Evolutionary conservation across 2,329 filamentous ascomycete species (phyloP), one percentile per base, ranked within the genome.

Genomic region (Golovinomyces cichoracearum): DNA sequence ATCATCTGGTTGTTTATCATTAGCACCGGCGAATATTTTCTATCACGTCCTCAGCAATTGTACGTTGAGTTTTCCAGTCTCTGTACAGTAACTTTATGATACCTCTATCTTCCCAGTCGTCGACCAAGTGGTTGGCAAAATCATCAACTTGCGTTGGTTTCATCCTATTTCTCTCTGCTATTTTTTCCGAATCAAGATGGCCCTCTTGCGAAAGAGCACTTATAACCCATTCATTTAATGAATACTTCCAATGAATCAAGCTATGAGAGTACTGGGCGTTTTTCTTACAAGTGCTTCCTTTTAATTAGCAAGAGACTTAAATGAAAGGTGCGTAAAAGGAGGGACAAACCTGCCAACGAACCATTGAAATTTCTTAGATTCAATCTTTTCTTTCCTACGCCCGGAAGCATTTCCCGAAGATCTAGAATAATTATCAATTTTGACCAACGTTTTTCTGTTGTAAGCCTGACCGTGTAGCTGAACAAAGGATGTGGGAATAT

Each of bases 191-290:
- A 0, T 64, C 65, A 53, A 79, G 66, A 53, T 78, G 69, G 0
- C 74, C 75, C 50, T 76, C 67, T 1, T 61, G 61, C 22, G 68
- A 62, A 0, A 90, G 71, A 48, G 72, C 73, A 25, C 70, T 68
- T 22, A 79, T 67, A 0, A 86, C 76, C 70, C 73, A 81, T 53
- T 78, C 70, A 57, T 81, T 78, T n/a, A 88, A 72, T 42, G 76
- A 72, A 51, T 72, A 73, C 50, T 78, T 78, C 83, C 83, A 86
- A 62, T 90, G 83, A 4, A 75, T 69, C 3, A 88, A 68, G 0
- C 70, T 71, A 57, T 88, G 82, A 0, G 80, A 78, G 35, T 77
- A 77, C 53, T 75, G 68, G 0, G 82, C 80, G 54, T 78, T 79
- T 27, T 64, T 63, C 57, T 70, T 72, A 64, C 76, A 81, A 51